Evolutionary conservation across 176 grass and related monocot genomes (phyloP).

Genomic region (Chloris gayana): DNA sequence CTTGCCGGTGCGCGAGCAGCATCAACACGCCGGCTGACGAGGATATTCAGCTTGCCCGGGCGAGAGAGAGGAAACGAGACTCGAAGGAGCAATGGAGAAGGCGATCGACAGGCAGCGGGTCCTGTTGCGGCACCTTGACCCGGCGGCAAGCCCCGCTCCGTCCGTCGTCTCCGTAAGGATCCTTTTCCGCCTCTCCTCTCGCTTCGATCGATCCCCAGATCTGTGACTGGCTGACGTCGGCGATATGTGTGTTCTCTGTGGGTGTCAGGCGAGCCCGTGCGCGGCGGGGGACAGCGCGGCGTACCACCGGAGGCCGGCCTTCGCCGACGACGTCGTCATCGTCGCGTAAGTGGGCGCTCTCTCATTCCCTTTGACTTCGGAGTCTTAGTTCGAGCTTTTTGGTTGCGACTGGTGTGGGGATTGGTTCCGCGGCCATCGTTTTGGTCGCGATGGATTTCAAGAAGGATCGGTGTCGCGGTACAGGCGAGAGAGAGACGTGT

Average conservation of each 20-base stretch:
- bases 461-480: neutral
- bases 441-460: neutral
- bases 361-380: neutral
- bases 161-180: constrained; percentile 50
- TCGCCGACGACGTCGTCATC: constrained; percentile 91
- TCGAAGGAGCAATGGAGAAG: constrained; percentile 68
- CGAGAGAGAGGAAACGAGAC: constrained; percentile 1
- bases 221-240: neutral
- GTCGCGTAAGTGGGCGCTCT: constrained; percentile 69
- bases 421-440: neutral
- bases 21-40: neutral
- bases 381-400: neutral
- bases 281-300: constrained; percentile 63
- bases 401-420: neutral
- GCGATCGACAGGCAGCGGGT: constrained; percentile 81
- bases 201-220: constrained; percentile 23
- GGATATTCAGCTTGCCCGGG: neutral
- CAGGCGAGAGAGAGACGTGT: neutral
- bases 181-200: too few relatives aligned
- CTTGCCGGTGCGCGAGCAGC: neutral
- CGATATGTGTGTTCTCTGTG: neutral
- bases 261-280: constrained; percentile 60
- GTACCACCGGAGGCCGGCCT: constrained; percentile 59
- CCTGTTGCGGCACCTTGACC: constrained; percentile 74
- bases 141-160: constrained; percentile 25